Evolutionary conservation across 1,284 basidiomycete species (phyloP).

Genomic region (Grifola frondosa): DNA sequence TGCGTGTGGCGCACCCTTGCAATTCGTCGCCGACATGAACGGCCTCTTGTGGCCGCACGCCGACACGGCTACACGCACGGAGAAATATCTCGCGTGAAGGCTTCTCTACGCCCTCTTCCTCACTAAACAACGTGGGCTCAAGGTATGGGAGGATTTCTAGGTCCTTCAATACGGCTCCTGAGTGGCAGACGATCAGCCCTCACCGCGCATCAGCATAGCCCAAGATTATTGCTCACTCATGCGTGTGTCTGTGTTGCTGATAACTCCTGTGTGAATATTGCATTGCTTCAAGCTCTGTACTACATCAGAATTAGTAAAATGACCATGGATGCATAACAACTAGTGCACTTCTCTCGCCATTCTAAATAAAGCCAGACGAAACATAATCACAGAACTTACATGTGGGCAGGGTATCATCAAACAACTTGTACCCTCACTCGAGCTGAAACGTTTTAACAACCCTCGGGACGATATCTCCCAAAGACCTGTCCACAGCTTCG

Average conservation of each 20-base stretch:
- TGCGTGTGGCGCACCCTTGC: slow-evolving; percentile 53
- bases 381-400: slow-evolving; percentile 41
- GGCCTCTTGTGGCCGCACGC: slow-evolving; percentile 41
- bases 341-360: not conserved
- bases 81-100: slow-evolving; percentile 60
- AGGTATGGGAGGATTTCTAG: slow-evolving; percentile 51
- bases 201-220: no score
- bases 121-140: slow-evolving; percentile 59
- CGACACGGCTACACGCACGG: slow-evolving; percentile 34
- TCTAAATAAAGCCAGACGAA: no score
- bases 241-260: slow-evolving; percentile 71
- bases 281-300: slow-evolving; percentile 47
- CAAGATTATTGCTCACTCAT: no score
- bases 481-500: slow-evolving; percentile 52
- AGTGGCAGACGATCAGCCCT: not conserved
- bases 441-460: slow-evolving; percentile 68
- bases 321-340: not conserved
- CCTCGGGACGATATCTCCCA: slow-evolving; percentile 51
- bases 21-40: slow-evolving; percentile 76
- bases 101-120: slow-evolving; percentile 67
- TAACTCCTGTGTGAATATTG: slow-evolving; percentile 52
- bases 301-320: slow-evolving; percentile 25
- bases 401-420: slow-evolving; percentile 60
- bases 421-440: slow-evolving; percentile 64
- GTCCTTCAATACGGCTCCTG: slow-evolving; percentile 53